phyloP scores from a whole-genome alignment of 768 basidiomycete genomes.

The Psilocybe azurescens region DNA sequence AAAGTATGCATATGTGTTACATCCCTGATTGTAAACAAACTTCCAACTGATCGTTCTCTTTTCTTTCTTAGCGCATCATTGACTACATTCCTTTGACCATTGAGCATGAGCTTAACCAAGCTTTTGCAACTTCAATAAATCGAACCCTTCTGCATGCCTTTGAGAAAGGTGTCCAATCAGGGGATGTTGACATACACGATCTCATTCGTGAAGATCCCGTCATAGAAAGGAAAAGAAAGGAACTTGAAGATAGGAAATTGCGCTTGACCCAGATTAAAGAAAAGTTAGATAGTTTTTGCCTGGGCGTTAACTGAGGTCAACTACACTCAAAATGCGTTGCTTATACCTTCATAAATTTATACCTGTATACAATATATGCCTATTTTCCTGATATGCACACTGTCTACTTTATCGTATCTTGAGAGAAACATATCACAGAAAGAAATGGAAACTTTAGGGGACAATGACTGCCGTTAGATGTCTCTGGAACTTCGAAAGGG shows the following conservation, averaged over 20 bases:
- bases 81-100: slow-evolving; percentile 59
- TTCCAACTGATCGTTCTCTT: too few species aligned
- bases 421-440: too few species aligned
- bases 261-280: slow-evolving; percentile 39
- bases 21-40: too few species aligned
- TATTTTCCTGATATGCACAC: too few species aligned
- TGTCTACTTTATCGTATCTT: too few species aligned
- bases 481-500: too few species aligned
- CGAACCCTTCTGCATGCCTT: slow-evolving; percentile 35
- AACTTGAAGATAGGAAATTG: slow-evolving; percentile 30
- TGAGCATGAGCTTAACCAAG: slow-evolving; percentile 50
- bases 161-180: slow-evolving; percentile 19
- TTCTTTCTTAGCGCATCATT: background rate
- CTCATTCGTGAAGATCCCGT: slow-evolving; percentile 48
- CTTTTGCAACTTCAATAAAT: slow-evolving; percentile 31
- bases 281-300: slow-evolving; percentile 31
- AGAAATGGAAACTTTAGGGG: too few species aligned
- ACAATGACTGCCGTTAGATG: too few species aligned
- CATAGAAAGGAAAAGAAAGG: slow-evolving; percentile 32
- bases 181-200: slow-evolving; percentile 22
- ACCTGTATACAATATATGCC: too few species aligned
- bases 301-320: background rate
- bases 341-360: too few species aligned
- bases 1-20: slow-evolving; percentile 40
- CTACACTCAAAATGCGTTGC: too few species aligned